phyloP scores from a whole-genome alignment of 1,284 basidiomycete species.

The Tranzscheliella williamsii region DNA sequence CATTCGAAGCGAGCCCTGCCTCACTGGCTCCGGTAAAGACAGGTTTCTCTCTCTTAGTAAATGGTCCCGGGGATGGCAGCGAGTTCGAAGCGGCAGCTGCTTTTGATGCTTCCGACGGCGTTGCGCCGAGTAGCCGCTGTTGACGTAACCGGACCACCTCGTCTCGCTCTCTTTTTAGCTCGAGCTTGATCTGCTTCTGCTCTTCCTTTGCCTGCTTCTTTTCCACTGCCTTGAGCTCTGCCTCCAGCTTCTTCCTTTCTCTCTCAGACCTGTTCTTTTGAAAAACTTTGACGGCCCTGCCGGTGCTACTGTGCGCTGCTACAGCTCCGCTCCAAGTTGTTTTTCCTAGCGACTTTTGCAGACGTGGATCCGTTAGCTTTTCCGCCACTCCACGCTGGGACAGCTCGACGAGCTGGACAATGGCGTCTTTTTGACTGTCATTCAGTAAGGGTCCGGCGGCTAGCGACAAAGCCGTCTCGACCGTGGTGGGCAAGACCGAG shows the following conservation, averaged over 20 bases:
- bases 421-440: slow-evolving; percentile 17
- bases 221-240: slow-evolving; percentile 1
- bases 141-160: slow-evolving; percentile 6
- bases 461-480: slow-evolving; percentile 32
- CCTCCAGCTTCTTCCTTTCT: slow-evolving; percentile 4
- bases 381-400: slow-evolving; percentile 33
- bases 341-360: slow-evolving; percentile 7
- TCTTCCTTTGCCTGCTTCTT: slow-evolving; percentile 12
- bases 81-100: neutral
- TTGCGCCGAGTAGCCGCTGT: slow-evolving; percentile 8
- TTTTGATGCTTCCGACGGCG: neutral
- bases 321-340: neutral
- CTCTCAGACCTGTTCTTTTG: neutral
- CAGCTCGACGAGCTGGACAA: slow-evolving; percentile 25
- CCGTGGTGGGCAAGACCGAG: slow-evolving; percentile 27
- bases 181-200: slow-evolving; percentile 11
- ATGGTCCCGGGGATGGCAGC: neutral
- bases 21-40: no score
- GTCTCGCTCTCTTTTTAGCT: slow-evolving; percentile 11
- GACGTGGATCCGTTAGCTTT: slow-evolving; percentile 31
- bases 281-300: neutral
- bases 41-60: neutral
- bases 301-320: neutral
- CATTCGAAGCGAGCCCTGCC: no score
- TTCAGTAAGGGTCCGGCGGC: slow-evolving; percentile 30